Base-by-base conservation (phyloP, 2,329 filamentous ascomycete species). In the Aureobasidium namibiae region DNA sequence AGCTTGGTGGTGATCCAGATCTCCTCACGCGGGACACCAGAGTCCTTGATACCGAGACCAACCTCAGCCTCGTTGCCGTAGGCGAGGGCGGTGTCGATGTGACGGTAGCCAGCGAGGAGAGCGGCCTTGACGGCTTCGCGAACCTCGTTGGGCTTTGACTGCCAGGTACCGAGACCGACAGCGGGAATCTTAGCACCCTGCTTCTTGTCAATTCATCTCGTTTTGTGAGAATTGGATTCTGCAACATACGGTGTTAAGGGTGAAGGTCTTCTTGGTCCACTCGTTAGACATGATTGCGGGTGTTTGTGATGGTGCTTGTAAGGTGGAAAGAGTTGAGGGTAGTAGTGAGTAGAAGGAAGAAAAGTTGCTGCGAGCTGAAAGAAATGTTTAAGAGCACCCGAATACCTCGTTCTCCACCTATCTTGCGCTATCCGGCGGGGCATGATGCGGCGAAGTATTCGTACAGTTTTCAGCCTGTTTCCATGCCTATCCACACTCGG, bases 1-100 rank as follows among this genome's bases (percentile, higher is more conserved):
- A 92, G 82, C 80, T 94, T 95, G 66, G 88, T 90, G 56, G 89
- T 92, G 62, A 92, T 78, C 77, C 81, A 91, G 67, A 91, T 83
- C 72, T 85, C 76, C 65, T 84, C 80, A 36, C 88, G 82, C 4
- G 86, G 81, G 1, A 90, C 74, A 53, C 82, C 81, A 26, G 81
- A 80, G 52, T 83, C 80, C 71, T 85, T 84, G 76, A 91, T 89
- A 52, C 86, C 88, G 33, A 77, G 75, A 61, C 88, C 88, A 24
- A 91, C 82, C 69, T 90, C 87, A 63, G 80, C 73, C 72, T 92
- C 89, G 74, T 92, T 94, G 71, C 84, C 85, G 72, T 94, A 94
- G 53, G 85, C 87, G 62, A 87, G 80, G 50, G 89, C 87, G 44
- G 87, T 89, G 74, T 89, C 63, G 16, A 64, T 64, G 54, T 64